Conservation (phyloP, 2,329 filamentous ascomycete genomes). For the Canariomyces notabilis region DNA sequence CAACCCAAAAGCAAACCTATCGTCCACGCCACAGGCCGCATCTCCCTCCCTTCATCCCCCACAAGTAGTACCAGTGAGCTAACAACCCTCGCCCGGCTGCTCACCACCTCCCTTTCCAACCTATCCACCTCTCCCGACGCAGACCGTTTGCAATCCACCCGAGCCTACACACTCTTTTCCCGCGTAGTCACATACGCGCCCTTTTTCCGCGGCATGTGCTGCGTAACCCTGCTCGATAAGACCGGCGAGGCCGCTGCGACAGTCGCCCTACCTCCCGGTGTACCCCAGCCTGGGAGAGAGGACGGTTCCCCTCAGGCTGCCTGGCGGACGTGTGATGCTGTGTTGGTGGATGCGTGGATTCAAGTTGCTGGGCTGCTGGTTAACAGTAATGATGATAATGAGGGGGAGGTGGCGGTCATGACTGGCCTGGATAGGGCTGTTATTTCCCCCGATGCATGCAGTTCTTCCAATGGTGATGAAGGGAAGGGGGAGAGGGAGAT, state of each 20-base stretch:
- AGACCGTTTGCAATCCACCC: background rate
- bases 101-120: background rate
- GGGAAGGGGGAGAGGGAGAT: background rate
- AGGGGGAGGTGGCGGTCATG: background rate
- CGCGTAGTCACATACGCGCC: constrained; percentile 4
- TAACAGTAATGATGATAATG: background rate
- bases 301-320: constrained; percentile 4
- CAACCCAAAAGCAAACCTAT: background rate
- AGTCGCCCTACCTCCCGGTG: background rate
- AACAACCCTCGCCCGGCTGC: background rate
- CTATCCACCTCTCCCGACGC: background rate
- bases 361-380: constrained; percentile 10
- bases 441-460: background rate
- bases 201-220: constrained; percentile 2
- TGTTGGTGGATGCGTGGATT: constrained; percentile 2
- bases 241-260: background rate
- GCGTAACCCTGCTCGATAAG: background rate
- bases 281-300: background rate
- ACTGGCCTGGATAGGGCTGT: background rate
- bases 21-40: background rate
- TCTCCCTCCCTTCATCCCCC: background rate
- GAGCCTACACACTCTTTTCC: constrained; percentile 6
- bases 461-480: too few species aligned
- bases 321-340: background rate
- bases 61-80: background rate